Percentiles rank a stretch among this genome's conserved stretches.
These are phyloP conservation scores for Lactifluus hygrophoroides DNA, from an alignment of 768 basidiomycete species.

Conservation along the genomic window DNA sequence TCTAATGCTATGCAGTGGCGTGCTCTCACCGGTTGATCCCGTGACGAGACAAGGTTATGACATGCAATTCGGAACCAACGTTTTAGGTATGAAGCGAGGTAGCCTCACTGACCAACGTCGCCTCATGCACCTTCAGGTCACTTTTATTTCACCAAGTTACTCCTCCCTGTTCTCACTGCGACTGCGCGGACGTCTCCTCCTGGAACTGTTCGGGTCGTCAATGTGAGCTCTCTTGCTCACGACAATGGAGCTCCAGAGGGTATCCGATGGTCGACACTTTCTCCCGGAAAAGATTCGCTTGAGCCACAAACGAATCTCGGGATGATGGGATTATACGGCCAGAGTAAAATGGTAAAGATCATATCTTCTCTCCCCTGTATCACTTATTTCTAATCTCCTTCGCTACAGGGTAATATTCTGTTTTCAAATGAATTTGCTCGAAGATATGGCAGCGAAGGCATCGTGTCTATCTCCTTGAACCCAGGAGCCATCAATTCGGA, in stretches of 20 bases:
- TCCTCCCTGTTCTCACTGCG: conserved; percentile 24
- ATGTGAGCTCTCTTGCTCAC: conserved; percentile 9
- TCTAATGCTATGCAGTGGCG: conserved; percentile 2
- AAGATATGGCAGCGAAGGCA: background rate
- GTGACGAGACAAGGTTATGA: conserved; percentile 20
- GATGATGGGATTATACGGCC: background rate
- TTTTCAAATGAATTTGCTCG: background rate
- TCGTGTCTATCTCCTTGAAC: background rate
- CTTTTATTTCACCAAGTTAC: conserved; percentile 20
- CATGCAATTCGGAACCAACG: conserved; percentile 20
- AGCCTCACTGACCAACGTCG: background rate
- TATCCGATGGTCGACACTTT: conserved; percentile 1
- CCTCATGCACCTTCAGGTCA: conserved; percentile 11
- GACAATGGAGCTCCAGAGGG: background rate
- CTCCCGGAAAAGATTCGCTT: background rate
- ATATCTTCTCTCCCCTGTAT: background rate
- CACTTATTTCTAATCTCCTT: background rate
- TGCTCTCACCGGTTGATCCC: background rate
- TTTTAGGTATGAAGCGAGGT: conserved; percentile 8
- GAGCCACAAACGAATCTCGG: background rate
- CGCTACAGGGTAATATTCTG: background rate
- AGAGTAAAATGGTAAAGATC: background rate
- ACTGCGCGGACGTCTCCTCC: conserved; percentile 1
- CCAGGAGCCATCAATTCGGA: background rate
- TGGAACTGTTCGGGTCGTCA: conserved; percentile 24